These are phyloP conservation scores for Yamadazyma sp. DNA, from an alignment of 1,139 yeast genomes.

Conservation along the genomic window DNA sequence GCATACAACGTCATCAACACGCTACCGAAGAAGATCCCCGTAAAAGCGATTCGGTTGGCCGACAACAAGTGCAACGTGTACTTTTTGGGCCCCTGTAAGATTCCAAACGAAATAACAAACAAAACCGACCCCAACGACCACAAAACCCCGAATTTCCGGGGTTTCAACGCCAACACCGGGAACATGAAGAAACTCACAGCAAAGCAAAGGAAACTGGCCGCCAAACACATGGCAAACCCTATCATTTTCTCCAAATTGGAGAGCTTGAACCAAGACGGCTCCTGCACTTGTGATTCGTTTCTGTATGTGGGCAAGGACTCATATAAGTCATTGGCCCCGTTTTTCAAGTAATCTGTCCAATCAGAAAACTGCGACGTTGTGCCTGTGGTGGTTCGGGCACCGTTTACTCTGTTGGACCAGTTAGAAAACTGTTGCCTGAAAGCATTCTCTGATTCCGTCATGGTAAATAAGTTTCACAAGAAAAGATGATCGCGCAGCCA, in stretches of 20 bases:
- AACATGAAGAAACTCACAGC: constrained; percentile 77
- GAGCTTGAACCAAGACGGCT: constrained; percentile 58
- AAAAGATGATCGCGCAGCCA: too few species aligned
- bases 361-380: constrained; percentile 35
- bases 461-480: constrained; percentile 9
- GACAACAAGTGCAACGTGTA: constrained; percentile 75
- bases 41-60: constrained; percentile 74
- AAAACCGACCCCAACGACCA: constrained; percentile 93
- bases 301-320: constrained; percentile 40
- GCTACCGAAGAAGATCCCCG: constrained; percentile 74
- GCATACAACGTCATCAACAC: constrained; percentile 66
- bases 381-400: constrained; percentile 8
- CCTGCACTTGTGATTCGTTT: constrained; percentile 28
- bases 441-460: constrained; percentile 44
- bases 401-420: constrained; percentile 32
- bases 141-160: constrained; percentile 83
- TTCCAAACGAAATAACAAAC: constrained; percentile 87
- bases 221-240: constrained; percentile 74
- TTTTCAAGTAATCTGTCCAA: constrained; percentile 47
- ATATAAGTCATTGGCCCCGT: constrained; percentile 44
- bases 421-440: constrained; percentile 44
- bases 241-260: constrained; percentile 79
- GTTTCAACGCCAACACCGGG: constrained; percentile 87
- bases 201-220: constrained; percentile 78
- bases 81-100: constrained; percentile 86